Percentiles rank a stretch among this genome's conserved stretches.
These are phyloP conservation scores for Thelonectria discophora DNA, from an alignment of 2,329 filamentous ascomycete species.

Conservation along the genomic window DNA sequence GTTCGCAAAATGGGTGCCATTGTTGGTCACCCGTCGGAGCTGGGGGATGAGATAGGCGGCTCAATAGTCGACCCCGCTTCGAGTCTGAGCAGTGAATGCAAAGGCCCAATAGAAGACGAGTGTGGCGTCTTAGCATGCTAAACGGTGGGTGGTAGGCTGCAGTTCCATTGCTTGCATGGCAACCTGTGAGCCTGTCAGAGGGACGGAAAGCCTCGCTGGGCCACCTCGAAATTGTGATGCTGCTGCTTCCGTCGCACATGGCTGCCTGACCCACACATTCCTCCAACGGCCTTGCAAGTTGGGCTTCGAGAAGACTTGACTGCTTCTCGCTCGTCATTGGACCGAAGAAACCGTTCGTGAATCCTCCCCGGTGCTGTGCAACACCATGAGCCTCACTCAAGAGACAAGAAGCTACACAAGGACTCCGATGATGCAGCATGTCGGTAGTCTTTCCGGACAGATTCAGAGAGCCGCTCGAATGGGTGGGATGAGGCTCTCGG, in stretches of 20 bases:
- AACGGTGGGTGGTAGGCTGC: constrained; percentile 30
- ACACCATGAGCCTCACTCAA: constrained; percentile 28
- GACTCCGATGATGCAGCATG: background rate
- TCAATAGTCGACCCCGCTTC: constrained; percentile 25
- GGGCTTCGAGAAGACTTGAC: constrained; percentile 20
- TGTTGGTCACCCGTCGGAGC: background rate
- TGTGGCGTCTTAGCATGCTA: constrained; percentile 29
- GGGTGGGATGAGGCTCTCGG: constrained; percentile 25
- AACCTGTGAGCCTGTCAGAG: constrained; percentile 41
- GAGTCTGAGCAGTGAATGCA: constrained; percentile 23
- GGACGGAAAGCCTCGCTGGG: constrained; percentile 39
- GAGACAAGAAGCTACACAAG: constrained; percentile 23
- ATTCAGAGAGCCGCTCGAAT: constrained; percentile 28
- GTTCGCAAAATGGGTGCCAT: background rate
- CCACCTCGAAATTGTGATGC: constrained; percentile 26
- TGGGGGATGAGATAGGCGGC: constrained; percentile 22
- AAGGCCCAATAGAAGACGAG: constrained; percentile 18
- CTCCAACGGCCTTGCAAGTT: constrained; percentile 26
- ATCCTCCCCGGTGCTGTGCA: constrained; percentile 28
- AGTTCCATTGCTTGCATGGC: constrained; percentile 43
- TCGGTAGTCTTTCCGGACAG: constrained; percentile 22
- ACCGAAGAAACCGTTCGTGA: constrained; percentile 28
- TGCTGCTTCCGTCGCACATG: constrained; percentile 38
- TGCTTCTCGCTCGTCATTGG: constrained; percentile 32
- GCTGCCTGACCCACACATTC: constrained; percentile 42